A percentile compares a stretch with the other conserved stretches of the same genome.
Evolutionary conservation across 2,329 filamentous ascomycete genomes (phyloP).

Genomic region (Penicillium sp.): DNA sequence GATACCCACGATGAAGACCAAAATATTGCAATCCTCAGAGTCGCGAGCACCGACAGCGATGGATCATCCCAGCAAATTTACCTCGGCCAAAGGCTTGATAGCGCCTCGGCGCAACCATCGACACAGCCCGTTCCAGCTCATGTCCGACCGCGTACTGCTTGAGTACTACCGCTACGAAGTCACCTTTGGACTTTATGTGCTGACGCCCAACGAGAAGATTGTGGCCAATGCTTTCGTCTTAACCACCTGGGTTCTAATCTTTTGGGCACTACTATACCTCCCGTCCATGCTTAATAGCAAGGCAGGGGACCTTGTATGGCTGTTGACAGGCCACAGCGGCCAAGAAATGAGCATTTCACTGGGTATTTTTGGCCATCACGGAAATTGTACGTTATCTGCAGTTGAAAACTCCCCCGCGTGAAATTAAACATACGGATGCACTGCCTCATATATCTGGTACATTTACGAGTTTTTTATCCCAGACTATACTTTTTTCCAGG

Average conservation of each 20-base stretch:
- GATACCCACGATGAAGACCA: constrained; percentile 26
- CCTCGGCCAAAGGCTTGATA: constrained; percentile 21
- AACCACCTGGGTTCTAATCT: constrained; percentile 32
- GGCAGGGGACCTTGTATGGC: constrained; percentile 34
- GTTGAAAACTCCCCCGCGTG: constrained; percentile 14
- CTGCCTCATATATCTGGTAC: too few relatives aligned
- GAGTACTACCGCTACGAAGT: constrained; percentile 50
- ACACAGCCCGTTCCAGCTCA: constrained; percentile 29
- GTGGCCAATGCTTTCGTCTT: constrained; percentile 43
- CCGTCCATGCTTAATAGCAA: constrained; percentile 39
- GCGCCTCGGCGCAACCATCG: constrained; percentile 14
- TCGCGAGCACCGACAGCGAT: constrained; percentile 32
- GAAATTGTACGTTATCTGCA: constrained; percentile 16
- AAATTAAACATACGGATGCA: constrained; percentile 1
- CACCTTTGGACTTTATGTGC: constrained; percentile 45
- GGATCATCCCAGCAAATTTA: constrained; percentile 35
- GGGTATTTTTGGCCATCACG: constrained; percentile 28
- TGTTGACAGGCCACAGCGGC: constrained; percentile 38
- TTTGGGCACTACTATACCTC: constrained; percentile 41
- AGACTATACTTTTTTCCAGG: too few relatives aligned
- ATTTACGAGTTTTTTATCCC: too few relatives aligned
- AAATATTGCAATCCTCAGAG: constrained; percentile 37
- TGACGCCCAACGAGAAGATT: constrained; percentile 45
- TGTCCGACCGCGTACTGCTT: constrained; percentile 36
- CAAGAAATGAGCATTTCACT: constrained; percentile 29